Base-by-base conservation (phyloP, 768 basidiomycete genomes). In the Mycena chlorophos region DNA sequence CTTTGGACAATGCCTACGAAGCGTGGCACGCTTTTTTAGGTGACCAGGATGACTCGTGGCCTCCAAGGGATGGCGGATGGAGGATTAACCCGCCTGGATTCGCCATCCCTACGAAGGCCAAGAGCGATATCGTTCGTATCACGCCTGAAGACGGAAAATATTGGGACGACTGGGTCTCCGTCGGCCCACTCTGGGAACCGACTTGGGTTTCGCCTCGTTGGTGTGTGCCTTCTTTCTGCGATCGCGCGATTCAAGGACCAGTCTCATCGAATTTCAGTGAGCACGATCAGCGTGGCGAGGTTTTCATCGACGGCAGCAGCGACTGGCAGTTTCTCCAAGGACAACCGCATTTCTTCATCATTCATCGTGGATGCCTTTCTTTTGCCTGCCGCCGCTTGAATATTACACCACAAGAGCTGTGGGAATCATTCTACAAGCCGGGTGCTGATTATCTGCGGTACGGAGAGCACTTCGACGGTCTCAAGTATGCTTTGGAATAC, bases 291-390 rank as follows among this genome's bases (percentile, higher is more conserved):
- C 31, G 31, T 8, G 31, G 31, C 31, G 31, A 34, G 17, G 31
- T 34, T 34, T 34, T 34, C 31, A 34, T 61, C 14, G 38, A 54
- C 19, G 60, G 51, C 37, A 54, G 51, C 37, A 47, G 45, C 38
- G 56, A 61, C 49, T 58, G 56, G 60, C 56, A 58, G 46, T 22
- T 40, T 22, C 10, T 10, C 10, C 20, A 50, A n/a, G 13, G 17
- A 3, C 29, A 19, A 43, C 34, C 38, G 6, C 45, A 51, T 26
- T 23, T 58, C 13, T 17, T 34, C 31, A 14, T 17, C 31, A 51
- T 61, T 20, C 60, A 61, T 45, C 31, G 31, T 17, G 31, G 31
- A 38, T 61, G 60, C 30, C 34, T 61, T 14, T 54, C 56, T 22
- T 54, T 61, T 34, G 20, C 28, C 10, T 57, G 57, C 45, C 60